Evolutionary conservation across 306 rosid species (phyloP), one percentile per base, ranked within the genome.

Genomic region (Corylus heterophylla): DNA sequence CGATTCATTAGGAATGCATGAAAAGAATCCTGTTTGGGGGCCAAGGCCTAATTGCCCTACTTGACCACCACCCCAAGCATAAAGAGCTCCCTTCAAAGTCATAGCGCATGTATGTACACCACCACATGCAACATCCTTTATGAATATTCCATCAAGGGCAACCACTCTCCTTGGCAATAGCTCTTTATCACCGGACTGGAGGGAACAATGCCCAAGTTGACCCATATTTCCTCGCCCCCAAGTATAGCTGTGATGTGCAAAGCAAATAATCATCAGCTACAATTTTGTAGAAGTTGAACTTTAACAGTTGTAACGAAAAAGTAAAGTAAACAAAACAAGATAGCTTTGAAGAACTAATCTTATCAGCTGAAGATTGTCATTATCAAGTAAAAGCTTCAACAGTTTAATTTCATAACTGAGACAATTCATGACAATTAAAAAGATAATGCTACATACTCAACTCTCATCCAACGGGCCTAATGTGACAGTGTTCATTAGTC

Each of bases 201-300:
- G 97, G 61, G 97, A 94, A 84, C 95, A 89, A 83, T 94, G 97
- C 78, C 98, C 97, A n/a, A 94, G 97, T 78, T 94, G 98, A 68
- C 98, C 98, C 97, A 92, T 88, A 80, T 73, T 91, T 82, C 98
- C 98, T 35, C 92, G 85, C 55, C 98, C 98, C 97, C 98, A 94
- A 11, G 98, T 92, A 85, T 88, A 94, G 74, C 98, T 94, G 84
- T 82, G 81, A 83, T 39, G 72, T 71, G 68, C 72, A 81, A 82
- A 79, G 66, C 54, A 71, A 79, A 70, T 50, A 70, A 80, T 79
- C 45, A 79, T 25, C 50, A 82, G 52, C 74, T 71, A 73, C 54
- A 73, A 79, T 71, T 47, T 49, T 9, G 6, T 44, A 8, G 8
- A 44, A 56, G 10, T 67, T 42, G 25, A 17, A 42, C 50, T 37